Evolutionary conservation across 495 filamentous ascomycete genomes (phyloP).

Genomic region (Pyrenula massariospora): DNA sequence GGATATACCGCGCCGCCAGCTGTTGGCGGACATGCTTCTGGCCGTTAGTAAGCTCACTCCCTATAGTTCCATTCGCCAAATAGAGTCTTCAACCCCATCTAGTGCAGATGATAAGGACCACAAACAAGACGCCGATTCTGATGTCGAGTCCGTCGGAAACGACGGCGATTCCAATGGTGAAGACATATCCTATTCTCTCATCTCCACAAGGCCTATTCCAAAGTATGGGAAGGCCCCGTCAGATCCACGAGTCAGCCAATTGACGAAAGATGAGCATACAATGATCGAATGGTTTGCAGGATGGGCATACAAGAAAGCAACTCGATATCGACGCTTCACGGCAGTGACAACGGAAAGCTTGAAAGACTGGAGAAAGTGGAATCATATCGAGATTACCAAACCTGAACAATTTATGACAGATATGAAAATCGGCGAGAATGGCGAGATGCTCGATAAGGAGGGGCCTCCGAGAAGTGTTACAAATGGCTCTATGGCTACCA

Average conservation of each 20-base stretch:
- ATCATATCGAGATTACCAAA: background rate
- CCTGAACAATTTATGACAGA: background rate
- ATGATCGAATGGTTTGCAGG: background rate
- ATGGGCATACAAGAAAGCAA: background rate
- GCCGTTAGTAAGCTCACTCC: background rate
- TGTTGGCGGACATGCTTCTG: background rate
- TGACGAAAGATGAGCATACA: background rate
- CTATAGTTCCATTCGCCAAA: background rate
- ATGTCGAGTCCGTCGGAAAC: background rate
- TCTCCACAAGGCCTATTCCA: background rate
- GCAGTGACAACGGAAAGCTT: background rate
- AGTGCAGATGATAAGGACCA: background rate
- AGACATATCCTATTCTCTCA: background rate
- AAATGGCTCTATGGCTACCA: too few relatives aligned
- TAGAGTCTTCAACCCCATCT: background rate
- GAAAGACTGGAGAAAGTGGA: background rate
- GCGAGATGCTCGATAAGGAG: background rate
- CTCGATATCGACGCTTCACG: background rate
- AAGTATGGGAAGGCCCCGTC: background rate
- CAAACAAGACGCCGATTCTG: background rate
- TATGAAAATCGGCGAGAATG: background rate
- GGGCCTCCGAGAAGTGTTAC: too few relatives aligned
- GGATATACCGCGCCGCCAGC: slow-evolving; percentile 1
- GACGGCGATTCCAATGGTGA: background rate
- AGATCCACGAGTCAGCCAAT: background rate